These are phyloP conservation scores for Tremella mesenterica DNA, from an alignment of 768 basidiomycete species.

Conservation along the genomic window DNA sequence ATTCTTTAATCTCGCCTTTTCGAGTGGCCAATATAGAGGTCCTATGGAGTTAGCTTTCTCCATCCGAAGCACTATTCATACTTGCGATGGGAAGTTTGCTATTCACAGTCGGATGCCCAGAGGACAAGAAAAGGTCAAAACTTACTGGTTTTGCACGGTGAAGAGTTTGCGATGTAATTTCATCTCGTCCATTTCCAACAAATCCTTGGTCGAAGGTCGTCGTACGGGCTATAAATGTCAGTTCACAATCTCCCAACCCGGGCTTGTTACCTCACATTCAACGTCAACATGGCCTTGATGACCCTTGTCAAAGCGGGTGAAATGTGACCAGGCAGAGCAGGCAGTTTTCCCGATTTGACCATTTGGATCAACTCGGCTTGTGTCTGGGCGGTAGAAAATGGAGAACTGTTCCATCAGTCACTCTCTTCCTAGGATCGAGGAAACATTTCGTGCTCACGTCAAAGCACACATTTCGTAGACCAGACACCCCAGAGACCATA, in stretches of 20 bases:
- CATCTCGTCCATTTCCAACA: conserved; percentile 40
- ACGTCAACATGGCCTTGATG: conserved; percentile 37
- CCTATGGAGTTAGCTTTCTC: too few relatives aligned
- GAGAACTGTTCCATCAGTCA: conserved; percentile 31
- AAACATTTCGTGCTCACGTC: conserved; percentile 48
- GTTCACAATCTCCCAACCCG: not conserved
- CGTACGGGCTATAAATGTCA: conserved; percentile 22
- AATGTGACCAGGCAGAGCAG: conserved; percentile 33
- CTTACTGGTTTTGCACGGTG: conserved; percentile 38
- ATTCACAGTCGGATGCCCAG: not conserved
- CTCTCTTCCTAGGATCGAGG: not conserved
- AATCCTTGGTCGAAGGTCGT: conserved; percentile 39
- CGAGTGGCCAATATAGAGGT: not conserved
- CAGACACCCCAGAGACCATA: conserved; percentile 95
- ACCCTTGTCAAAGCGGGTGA: conserved; percentile 32
- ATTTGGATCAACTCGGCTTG: conserved; percentile 39
- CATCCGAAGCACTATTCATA: too few relatives aligned
- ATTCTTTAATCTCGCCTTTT: conserved; percentile 20
- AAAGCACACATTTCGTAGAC: conserved; percentile 93
- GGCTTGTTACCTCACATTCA: conserved; percentile 34
- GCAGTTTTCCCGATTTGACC: conserved; percentile 38
- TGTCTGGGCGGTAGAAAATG: conserved; percentile 39
- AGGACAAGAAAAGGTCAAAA: not conserved
- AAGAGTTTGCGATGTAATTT: conserved; percentile 38
- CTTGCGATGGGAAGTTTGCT: not conserved